Evolutionary conservation across 1,139 yeast genomes (phyloP).

Genomic region (Diutina ranongensis): DNA sequence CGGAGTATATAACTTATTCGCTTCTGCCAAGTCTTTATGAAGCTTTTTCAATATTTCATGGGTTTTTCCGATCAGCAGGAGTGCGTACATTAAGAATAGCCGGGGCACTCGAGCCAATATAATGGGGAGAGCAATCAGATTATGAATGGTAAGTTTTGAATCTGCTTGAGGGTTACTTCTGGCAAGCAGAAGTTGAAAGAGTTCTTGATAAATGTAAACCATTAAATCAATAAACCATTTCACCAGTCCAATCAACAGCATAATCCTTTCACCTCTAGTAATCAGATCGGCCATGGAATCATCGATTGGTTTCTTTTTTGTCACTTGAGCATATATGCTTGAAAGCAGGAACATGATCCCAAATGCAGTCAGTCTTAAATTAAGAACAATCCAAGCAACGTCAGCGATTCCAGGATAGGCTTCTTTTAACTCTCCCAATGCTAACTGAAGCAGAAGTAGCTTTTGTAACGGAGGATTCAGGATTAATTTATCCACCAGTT

Average conservation of each 20-base stretch:
- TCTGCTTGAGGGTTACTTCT: conserved; percentile 12
- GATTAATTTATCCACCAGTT: conserved; percentile 58
- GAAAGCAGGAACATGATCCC: conserved; percentile 66
- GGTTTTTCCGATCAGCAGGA: conserved; percentile 58
- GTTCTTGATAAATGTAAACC: conserved; percentile 56
- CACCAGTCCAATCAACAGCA: conserved; percentile 59
- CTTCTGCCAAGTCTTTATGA: conserved; percentile 29
- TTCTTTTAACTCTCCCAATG: conserved; percentile 45
- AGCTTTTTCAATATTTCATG: conserved; percentile 44
- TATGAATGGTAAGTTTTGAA: conserved; percentile 18
- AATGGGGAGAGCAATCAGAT: conserved; percentile 38
- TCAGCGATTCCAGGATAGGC: conserved; percentile 40
- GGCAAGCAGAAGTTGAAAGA: conserved; percentile 27
- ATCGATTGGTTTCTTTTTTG: conserved; percentile 36
- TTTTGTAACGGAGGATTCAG: conserved; percentile 68
- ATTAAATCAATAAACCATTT: conserved; percentile 72
- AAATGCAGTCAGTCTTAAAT: conserved; percentile 60
- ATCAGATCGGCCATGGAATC: conserved; percentile 45
- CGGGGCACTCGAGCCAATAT: conserved; percentile 62
- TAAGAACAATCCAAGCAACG: conserved; percentile 58
- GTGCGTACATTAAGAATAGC: conserved; percentile 53
- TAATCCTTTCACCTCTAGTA: conserved; percentile 43
- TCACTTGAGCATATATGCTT: conserved; percentile 45
- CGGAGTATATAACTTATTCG: conserved; percentile 35
- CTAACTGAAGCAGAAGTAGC: conserved; percentile 50